Evolutionary conservation across 345 rosid genomes (phyloP).

Genomic region (Euphorbia peplus): DNA sequence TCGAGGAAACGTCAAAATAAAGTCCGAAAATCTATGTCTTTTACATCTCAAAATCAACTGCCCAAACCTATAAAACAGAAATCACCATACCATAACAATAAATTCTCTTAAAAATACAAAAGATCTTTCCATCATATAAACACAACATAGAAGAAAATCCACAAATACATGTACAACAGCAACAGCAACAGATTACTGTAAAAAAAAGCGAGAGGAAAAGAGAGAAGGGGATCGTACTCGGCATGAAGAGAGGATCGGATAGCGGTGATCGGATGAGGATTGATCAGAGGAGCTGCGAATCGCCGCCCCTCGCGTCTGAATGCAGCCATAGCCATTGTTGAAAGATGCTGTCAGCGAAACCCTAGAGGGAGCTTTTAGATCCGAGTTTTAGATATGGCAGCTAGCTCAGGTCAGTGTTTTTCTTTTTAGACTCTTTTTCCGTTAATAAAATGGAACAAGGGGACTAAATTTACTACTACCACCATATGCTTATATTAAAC

Average conservation of each 20-base stretch:
- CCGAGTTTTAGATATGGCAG: neutral
- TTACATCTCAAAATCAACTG: neutral
- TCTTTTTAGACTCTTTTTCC: neutral
- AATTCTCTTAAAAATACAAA: neutral
- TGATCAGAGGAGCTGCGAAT: slow-evolving; percentile 17
- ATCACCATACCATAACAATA: neutral
- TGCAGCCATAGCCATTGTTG: slow-evolving; percentile 28
- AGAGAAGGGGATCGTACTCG: slow-evolving; percentile 18
- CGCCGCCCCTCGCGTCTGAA: slow-evolving; percentile 28
- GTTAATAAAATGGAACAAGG: neutral
- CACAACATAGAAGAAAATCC: neutral
- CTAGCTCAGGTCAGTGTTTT: neutral
- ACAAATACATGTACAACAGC: no score
- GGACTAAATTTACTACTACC: neutral
- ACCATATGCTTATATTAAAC: neutral
- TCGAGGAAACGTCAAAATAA: neutral
- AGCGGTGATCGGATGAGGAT: slow-evolving; percentile 20
- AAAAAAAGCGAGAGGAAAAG: neutral
- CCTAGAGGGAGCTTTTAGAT: slow-evolving; percentile 7
- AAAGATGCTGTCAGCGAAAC: slow-evolving; percentile 1
- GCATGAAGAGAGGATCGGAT: slow-evolving; percentile 22
- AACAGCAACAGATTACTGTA: no score
- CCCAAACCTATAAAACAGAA: neutral
- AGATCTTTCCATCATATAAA: neutral
- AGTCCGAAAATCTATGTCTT: neutral